Percentiles rank a stretch among this genome's conserved stretches.
These are phyloP conservation scores for Besnoitia besnoiti DNA, from an alignment of 169 alveolate species.

Conservation along the genomic window DNA sequence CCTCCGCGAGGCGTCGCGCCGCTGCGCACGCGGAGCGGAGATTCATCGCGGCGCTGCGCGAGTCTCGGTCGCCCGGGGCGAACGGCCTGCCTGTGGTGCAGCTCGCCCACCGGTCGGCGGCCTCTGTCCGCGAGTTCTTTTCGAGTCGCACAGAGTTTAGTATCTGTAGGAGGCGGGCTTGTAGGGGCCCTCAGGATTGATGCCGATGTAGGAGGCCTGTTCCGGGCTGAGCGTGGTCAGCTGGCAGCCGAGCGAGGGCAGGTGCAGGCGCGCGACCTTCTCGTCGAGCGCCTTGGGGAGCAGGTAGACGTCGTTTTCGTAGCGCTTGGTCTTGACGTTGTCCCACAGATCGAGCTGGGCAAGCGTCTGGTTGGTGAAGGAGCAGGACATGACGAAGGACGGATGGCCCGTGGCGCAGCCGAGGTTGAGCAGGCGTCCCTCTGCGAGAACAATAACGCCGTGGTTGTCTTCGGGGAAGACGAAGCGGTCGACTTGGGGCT, in stretches of 20 bases:
- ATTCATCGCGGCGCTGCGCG: too few relatives aligned
- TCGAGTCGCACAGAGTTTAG: constrained; percentile 50
- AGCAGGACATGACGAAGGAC: constrained; percentile 97
- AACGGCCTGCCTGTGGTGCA: too few relatives aligned
- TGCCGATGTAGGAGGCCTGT: constrained; percentile 95
- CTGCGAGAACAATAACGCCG: constrained; percentile 93
- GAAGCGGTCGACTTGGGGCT: constrained; percentile 94
- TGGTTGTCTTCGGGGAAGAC: constrained; percentile 80
- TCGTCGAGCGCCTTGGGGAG: constrained; percentile 97
- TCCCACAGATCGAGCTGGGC: constrained; percentile 91
- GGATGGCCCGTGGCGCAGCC: constrained; percentile 99
- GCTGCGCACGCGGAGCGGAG: too few relatives aligned
- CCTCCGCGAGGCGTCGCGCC: too few relatives aligned
- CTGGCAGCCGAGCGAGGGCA: constrained; percentile 93
- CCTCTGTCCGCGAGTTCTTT: not conserved
- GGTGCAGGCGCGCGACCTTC: constrained; percentile 96
- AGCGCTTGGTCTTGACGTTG: constrained; percentile 78
- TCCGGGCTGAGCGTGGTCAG: constrained; percentile 91
- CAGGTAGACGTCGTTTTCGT: constrained; percentile 86
- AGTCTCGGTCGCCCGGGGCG: too few relatives aligned
- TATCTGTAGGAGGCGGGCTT: constrained; percentile 94
- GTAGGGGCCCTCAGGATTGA: constrained; percentile 94
- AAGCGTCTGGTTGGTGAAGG: constrained; percentile 95
- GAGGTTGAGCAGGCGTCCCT: constrained; percentile 97
- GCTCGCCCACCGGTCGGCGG: not conserved